These are phyloP conservation scores for Leccinum broughii DNA, from an alignment of 768 basidiomycete species.

Conservation along the genomic window DNA sequence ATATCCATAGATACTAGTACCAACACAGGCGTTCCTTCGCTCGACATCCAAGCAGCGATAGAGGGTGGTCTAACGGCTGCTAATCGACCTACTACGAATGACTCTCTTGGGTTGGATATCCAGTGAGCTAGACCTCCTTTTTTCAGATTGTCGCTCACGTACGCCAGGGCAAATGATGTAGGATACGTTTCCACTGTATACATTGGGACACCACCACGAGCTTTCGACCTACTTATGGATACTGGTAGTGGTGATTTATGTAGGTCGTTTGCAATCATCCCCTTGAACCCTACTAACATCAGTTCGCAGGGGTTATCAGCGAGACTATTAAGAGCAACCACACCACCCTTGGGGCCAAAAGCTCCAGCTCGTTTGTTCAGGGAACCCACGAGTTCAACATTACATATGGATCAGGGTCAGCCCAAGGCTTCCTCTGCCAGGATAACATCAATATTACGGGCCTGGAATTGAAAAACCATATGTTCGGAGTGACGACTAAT, in stretches of 20 bases:
- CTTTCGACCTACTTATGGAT: conserved; percentile 65
- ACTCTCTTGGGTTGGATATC: conserved; percentile 70
- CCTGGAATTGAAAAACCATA: conserved; percentile 54
- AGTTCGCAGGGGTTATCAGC: conserved; percentile 46
- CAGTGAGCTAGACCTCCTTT: conserved; percentile 44
- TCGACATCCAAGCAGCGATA: conserved; percentile 38
- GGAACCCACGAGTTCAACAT: conserved; percentile 53
- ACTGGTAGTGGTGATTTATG: conserved; percentile 70
- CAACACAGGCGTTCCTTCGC: conserved; percentile 34
- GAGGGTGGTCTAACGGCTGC: conserved; percentile 44
- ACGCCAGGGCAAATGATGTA: conserved; percentile 47
- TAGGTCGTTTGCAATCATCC: conserved; percentile 5
- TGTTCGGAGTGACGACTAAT: conserved; percentile 62
- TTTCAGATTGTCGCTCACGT: not conserved
- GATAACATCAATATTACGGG: conserved; percentile 69
- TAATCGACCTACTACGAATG: conserved; percentile 40
- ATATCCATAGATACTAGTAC: conserved; percentile 19
- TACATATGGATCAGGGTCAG: conserved; percentile 68
- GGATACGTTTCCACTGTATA: conserved; percentile 60
- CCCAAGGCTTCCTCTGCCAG: conserved; percentile 60
- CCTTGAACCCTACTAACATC: not conserved
- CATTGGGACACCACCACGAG: conserved; percentile 62
- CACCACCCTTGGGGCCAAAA: conserved; percentile 59
- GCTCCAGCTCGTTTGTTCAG: conserved; percentile 63
- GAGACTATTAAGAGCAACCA: conserved; percentile 60